These are phyloP conservation scores for Astrocystis sublimbata DNA, from an alignment of 495 filamentous ascomycete genomes.

Conservation along the genomic window DNA sequence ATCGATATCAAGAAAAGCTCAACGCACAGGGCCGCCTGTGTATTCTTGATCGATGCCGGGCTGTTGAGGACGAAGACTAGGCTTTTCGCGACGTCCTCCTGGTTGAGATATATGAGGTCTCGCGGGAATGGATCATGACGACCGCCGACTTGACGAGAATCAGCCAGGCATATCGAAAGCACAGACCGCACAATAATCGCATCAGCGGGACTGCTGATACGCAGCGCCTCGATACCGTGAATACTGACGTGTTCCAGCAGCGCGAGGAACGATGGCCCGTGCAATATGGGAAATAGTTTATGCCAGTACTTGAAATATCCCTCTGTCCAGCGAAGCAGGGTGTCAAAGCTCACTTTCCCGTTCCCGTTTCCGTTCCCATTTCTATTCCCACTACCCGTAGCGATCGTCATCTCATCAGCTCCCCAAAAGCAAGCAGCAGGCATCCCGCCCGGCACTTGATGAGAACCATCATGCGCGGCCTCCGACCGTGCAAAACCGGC, in stretches of 20 bases:
- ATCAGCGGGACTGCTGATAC: constrained; percentile 32
- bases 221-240: constrained; percentile 26
- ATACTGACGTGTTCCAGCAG: constrained; percentile 34
- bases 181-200: constrained; percentile 47
- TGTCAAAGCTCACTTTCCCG: constrained; percentile 5
- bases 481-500: constrained; percentile 20
- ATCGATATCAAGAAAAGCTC: too few species aligned
- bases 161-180: constrained; percentile 43
- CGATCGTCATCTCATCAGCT: neutral
- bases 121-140: constrained; percentile 36
- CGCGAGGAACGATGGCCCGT: constrained; percentile 45
- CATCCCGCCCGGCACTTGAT: constrained; percentile 3
- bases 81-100: too few species aligned
- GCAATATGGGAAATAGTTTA: constrained; percentile 49
- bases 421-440: neutral
- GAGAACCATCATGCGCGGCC: too few species aligned
- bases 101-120: constrained; percentile 39
- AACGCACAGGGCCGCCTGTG: too few species aligned
- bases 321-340: constrained; percentile 41
- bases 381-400: too few species aligned
- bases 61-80: too few species aligned
- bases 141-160: constrained; percentile 29
- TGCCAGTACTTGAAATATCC: constrained; percentile 54
- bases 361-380: neutral
- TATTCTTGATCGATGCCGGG: too few species aligned